Evolutionary conservation across 2,329 filamentous ascomycete genomes (phyloP).

Genomic region (Didymella pinodella): DNA sequence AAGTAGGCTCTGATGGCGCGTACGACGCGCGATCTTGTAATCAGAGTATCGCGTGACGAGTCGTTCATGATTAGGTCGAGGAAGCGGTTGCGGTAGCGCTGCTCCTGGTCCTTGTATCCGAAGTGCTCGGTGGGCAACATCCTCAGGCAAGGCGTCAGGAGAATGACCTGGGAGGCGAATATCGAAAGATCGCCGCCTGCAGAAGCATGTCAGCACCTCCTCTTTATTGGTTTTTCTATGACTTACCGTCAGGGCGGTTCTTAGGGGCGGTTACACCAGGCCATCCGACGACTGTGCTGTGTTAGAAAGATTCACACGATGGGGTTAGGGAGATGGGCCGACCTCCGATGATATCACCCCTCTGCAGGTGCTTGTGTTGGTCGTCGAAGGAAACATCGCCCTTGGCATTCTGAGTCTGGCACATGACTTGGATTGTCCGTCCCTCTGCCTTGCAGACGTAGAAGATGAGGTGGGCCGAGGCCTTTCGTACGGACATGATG

Average conservation of each 20-base stretch:
- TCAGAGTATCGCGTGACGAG: constrained; percentile 79
- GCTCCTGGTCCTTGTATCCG: constrained; percentile 94
- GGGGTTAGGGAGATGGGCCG: too few species aligned
- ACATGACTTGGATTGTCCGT: constrained; percentile 87
- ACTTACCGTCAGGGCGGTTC: constrained; percentile 55
- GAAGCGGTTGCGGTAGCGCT: constrained; percentile 90
- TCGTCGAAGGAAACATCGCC: constrained; percentile 77
- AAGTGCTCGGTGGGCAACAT: constrained; percentile 74
- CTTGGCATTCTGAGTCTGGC: constrained; percentile 80
- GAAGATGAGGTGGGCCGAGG: constrained; percentile 38
- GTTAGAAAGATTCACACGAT: too few species aligned
- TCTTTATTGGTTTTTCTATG: background rate
- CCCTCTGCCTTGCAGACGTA: constrained; percentile 68
- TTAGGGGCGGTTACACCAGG: constrained; percentile 88
- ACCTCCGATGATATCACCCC: constrained; percentile 87
- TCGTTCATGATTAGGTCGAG: constrained; percentile 98
- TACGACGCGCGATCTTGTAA: constrained; percentile 86
- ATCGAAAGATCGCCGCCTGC: constrained; percentile 82
- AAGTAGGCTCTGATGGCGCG: constrained; percentile 82
- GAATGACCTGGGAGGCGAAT: constrained; percentile 84
- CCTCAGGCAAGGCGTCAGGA: constrained; percentile 91
- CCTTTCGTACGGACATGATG: constrained; percentile 67
- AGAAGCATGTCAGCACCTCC: background rate
- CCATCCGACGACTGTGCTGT: constrained; percentile 70
- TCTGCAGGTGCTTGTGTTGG: constrained; percentile 86